These are phyloP conservation scores for Alternaria angustiovoidea DNA, from an alignment of 2,329 filamentous ascomycete species.

Conservation along the genomic window DNA sequence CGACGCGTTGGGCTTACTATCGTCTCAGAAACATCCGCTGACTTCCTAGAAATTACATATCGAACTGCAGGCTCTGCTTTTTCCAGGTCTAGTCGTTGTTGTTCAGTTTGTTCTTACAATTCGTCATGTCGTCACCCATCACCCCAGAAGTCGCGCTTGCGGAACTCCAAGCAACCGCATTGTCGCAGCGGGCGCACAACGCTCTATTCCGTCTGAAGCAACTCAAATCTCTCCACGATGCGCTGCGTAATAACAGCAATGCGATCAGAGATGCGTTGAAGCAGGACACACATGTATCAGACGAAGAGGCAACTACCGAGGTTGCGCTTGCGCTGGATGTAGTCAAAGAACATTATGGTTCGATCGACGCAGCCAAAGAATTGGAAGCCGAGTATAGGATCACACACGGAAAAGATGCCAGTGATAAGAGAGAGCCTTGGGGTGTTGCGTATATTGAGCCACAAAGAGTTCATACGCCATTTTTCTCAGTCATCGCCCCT, in stretches of 20 bases:
- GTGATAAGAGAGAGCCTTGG: slow-evolving; percentile 42
- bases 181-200: slow-evolving; percentile 46
- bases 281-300: slow-evolving; percentile 49
- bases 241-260: slow-evolving; percentile 46
- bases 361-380: slow-evolving; percentile 51
- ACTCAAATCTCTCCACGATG: slow-evolving; percentile 54
- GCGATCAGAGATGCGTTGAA: slow-evolving; percentile 53
- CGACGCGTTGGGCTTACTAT: slow-evolving; percentile 2
- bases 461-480: slow-evolving; percentile 54
- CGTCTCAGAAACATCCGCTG: background rate
- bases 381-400: slow-evolving; percentile 55
- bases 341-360: slow-evolving; percentile 52
- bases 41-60: slow-evolving; percentile 11
- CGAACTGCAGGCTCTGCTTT: background rate
- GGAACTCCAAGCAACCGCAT: slow-evolving; percentile 52
- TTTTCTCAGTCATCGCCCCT: slow-evolving; percentile 49
- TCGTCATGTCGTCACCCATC: slow-evolving; percentile 22
- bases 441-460: slow-evolving; percentile 61
- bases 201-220: slow-evolving; percentile 58
- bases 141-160: slow-evolving; percentile 36
- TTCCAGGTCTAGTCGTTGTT: background rate
- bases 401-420: slow-evolving; percentile 51
- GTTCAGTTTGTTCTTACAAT: background rate
- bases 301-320: slow-evolving; percentile 54
- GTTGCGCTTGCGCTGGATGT: slow-evolving; percentile 52